Evolutionary conservation across 768 basidiomycete genomes (phyloP).

Genomic region (Porphyrellus cyaneotinctus): DNA sequence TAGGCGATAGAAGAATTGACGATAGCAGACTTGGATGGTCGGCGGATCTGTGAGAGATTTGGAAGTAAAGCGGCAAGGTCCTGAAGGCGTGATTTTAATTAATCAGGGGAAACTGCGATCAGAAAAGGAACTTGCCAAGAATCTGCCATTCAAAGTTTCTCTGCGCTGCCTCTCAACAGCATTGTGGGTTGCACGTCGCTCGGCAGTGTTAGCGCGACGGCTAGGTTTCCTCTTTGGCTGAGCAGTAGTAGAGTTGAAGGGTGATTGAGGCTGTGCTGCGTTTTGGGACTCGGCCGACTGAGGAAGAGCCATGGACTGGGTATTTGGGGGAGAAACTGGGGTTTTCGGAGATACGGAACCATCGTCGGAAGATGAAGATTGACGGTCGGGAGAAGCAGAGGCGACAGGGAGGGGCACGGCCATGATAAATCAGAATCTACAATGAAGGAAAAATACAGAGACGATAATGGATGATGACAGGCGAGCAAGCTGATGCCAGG

Average conservation of each 20-base stretch:
- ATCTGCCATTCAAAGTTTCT: conserved; percentile 90
- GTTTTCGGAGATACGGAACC: conserved; percentile 45
- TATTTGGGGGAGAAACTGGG: conserved; percentile 40
- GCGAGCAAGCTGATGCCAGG: neutral
- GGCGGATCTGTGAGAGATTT: conserved; percentile 83
- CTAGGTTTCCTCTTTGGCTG: conserved; percentile 75
- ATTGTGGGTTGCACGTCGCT: conserved; percentile 94
- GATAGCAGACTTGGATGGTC: conserved; percentile 94
- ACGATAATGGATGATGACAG: conserved; percentile 3
- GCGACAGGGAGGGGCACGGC: conserved; percentile 39
- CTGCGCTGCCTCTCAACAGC: conserved; percentile 92
- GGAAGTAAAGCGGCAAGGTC: conserved; percentile 90
- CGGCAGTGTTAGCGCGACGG: conserved; percentile 92
- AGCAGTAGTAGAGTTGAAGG: conserved; percentile 23
- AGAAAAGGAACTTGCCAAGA: conserved; percentile 56
- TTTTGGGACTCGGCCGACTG: conserved; percentile 25
- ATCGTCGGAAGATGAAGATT: conserved; percentile 42
- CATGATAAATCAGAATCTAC: conserved; percentile 23
- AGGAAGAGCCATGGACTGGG: conserved; percentile 35
- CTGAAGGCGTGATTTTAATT: conserved; percentile 36
- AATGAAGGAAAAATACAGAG: conserved; percentile 8
- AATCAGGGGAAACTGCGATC: conserved; percentile 8
- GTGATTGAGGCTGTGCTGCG: conserved; percentile 20
- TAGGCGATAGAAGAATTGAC: conserved; percentile 94
- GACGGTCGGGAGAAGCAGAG: conserved; percentile 35